Percentiles rank a stretch among this genome's conserved stretches.
phyloP scores from a whole-genome alignment of 2,329 filamentous ascomycete genomes.

The Xylaria sp. region DNA sequence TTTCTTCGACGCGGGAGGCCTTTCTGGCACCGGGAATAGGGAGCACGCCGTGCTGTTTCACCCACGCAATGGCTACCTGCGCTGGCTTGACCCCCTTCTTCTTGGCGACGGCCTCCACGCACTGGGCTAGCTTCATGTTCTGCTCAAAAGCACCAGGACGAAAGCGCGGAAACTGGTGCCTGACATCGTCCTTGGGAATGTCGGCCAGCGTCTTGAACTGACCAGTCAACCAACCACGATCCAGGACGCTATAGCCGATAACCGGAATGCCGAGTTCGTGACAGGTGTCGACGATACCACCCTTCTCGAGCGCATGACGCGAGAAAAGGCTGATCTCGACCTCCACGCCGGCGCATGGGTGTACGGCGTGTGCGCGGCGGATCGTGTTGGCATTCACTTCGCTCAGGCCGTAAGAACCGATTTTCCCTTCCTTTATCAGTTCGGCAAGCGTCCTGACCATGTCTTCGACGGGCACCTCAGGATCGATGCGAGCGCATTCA shows the following conservation, averaged over 20 bases:
- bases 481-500: conserved; percentile 53
- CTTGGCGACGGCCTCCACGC: conserved; percentile 15
- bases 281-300: conserved; percentile 55
- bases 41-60: conserved; percentile 50
- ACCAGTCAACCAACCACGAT: conserved; percentile 60
- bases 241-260: conserved; percentile 63
- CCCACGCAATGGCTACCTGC: conserved; percentile 26
- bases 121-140: conserved; percentile 25
- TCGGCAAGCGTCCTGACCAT: conserved; percentile 39
- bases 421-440: conserved; percentile 42
- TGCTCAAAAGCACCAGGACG: conserved; percentile 36
- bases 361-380: conserved; percentile 54
- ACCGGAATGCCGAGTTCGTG: conserved; percentile 62
- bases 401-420: conserved; percentile 39
- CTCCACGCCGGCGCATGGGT: conserved; percentile 64
- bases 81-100: conserved; percentile 16
- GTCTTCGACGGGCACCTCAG: conserved; percentile 42
- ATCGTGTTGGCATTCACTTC: conserved; percentile 44
- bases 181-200: conserved; percentile 53
- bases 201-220: conserved; percentile 52
- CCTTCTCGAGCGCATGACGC: conserved; percentile 55
- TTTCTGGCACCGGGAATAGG: conserved; percentile 69
- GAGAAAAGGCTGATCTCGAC: conserved; percentile 64
- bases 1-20: conserved; percentile 61
- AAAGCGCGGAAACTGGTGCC: conserved; percentile 52